Percentiles rank a stretch among this genome's conserved stretches.
Evolutionary conservation across 164 flowering plant species (phyloP).

Genomic region (Tetrastigma voinierianum): DNA sequence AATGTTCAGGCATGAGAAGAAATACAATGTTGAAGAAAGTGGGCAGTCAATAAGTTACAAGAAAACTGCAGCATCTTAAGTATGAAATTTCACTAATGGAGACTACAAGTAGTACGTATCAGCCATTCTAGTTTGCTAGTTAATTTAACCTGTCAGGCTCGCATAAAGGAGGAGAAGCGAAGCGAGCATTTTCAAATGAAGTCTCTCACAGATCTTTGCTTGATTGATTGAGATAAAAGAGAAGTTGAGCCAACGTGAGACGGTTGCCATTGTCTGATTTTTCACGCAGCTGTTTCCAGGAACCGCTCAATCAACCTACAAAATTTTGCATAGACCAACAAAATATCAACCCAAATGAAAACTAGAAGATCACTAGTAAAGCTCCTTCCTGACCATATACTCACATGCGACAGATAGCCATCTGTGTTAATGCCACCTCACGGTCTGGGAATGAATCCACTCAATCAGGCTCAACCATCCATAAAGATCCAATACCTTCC

Average conservation of each 20-base stretch:
- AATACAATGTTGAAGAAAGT: background rate
- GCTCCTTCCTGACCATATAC: slow-evolving; percentile 20
- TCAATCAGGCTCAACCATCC: slow-evolving; percentile 92
- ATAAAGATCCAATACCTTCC: slow-evolving; percentile 92
- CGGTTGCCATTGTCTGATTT: slow-evolving; percentile 42
- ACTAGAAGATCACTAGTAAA: background rate
- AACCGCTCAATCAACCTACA: slow-evolving; percentile 88
- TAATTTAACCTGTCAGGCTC: no score
- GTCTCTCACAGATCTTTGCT: slow-evolving; percentile 13
- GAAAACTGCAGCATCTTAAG: background rate
- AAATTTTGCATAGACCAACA: background rate
- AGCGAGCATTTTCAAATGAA: background rate
- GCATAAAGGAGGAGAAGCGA: background rate
- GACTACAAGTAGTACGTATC: no score
- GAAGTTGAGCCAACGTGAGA: slow-evolving; percentile 10
- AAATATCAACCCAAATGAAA: background rate
- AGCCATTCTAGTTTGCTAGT: no score
- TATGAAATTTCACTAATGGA: background rate
- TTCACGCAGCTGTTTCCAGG: slow-evolving; percentile 67
- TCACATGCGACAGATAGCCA: slow-evolving; percentile 80
- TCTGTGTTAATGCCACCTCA: slow-evolving; percentile 84
- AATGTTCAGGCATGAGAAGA: no score
- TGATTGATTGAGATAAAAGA: slow-evolving; percentile 11
- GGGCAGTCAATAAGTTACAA: background rate
- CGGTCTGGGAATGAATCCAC: slow-evolving; percentile 90